Evolutionary conservation across 371 early-diverging fungal genomes (phyloP).

Genomic region (Rhizopus sp.): DNA sequence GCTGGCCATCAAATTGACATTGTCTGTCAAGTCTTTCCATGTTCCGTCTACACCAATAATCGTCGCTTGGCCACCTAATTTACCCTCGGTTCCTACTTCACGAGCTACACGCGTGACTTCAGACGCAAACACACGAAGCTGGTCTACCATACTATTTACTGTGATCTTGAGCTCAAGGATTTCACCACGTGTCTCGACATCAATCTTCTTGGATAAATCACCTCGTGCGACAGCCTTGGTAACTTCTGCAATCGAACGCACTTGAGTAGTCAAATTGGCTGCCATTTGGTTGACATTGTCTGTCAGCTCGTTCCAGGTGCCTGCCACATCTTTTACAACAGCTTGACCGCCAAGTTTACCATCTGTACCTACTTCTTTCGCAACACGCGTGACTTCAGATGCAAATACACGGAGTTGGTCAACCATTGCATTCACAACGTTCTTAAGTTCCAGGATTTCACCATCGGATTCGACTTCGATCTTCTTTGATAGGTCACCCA

Average conservation of each 20-base stretch:
- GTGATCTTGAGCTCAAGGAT: slow-evolving; percentile 33
- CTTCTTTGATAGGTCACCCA: slow-evolving; percentile 52
- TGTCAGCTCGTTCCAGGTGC: slow-evolving; percentile 64
- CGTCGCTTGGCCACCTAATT: slow-evolving; percentile 50
- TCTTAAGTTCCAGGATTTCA: slow-evolving; percentile 38
- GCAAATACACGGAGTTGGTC: slow-evolving; percentile 44
- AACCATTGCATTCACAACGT: slow-evolving; percentile 49
- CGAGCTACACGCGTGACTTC: slow-evolving; percentile 52
- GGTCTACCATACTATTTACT: slow-evolving; percentile 37
- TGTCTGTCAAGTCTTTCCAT: slow-evolving; percentile 74
- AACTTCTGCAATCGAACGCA: slow-evolving; percentile 58
- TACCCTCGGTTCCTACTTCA: slow-evolving; percentile 57
- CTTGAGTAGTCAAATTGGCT: slow-evolving; percentile 55
- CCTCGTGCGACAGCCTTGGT: slow-evolving; percentile 59
- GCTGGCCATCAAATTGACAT: slow-evolving; percentile 64
- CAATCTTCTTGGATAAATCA: slow-evolving; percentile 44
- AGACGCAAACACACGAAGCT: slow-evolving; percentile 36
- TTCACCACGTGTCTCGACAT: slow-evolving; percentile 38
- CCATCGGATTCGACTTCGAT: slow-evolving; percentile 46
- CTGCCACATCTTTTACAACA: slow-evolving; percentile 52
- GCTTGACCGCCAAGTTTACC: slow-evolving; percentile 59
- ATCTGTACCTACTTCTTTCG: slow-evolving; percentile 58
- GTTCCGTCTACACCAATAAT: slow-evolving; percentile 67
- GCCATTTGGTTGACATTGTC: slow-evolving; percentile 65
- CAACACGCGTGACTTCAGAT: slow-evolving; percentile 57